Base-by-base conservation (phyloP, 202 grass and related monocot species). In the Alloteropsis angusta region DNA sequence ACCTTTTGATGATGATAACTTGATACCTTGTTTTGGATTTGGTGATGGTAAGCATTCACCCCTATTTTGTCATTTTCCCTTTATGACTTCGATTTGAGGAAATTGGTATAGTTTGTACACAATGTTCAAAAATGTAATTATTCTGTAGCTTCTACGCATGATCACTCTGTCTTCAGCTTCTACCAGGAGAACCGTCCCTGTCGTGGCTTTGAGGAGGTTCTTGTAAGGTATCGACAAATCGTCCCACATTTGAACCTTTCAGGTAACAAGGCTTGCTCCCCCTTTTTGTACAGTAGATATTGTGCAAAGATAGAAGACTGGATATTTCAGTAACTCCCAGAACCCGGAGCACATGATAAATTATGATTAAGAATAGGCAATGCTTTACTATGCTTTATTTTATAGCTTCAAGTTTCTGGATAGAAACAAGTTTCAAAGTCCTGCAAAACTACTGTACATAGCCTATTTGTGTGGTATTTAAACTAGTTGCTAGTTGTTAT, bases 11-110 rank as follows among this genome's bases (percentile, higher is more conserved):
- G 95, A 98, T 82, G 95, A 98, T 86, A 98, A 98, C 91, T 78
- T 98, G 74, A 93, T 98, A 81, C 95, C 95, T 38, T 98, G 95
- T 78, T 94, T 94, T 88, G 95, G 95, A 82, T 98, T 98, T 82
- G 95, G 95, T 50, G 95, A 98, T 87, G 79, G 93, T 97, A 86
- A 82, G 32, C 46, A 21, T 74, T 73, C 1, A 12, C 16, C 2
- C 11, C 37, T 41, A 39, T 64, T 58, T 59, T 84, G 23, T 34
- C 17, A 9, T 65, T 81, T 78, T 70, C 34, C 26, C 36, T 25
- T 49, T 35, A 47, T 57, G 5, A 71, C 3, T 25, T 71, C 58
- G 35, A 8, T 46, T 49, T 35, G 6, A 74, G 10, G 30, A 36
- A 82, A 54, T 14, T 28, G 10, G 0, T 57, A 16, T 0, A 64